phyloP scores from a whole-genome alignment of 176 grass and related monocot species.

The Aegilops tauschii region DNA sequence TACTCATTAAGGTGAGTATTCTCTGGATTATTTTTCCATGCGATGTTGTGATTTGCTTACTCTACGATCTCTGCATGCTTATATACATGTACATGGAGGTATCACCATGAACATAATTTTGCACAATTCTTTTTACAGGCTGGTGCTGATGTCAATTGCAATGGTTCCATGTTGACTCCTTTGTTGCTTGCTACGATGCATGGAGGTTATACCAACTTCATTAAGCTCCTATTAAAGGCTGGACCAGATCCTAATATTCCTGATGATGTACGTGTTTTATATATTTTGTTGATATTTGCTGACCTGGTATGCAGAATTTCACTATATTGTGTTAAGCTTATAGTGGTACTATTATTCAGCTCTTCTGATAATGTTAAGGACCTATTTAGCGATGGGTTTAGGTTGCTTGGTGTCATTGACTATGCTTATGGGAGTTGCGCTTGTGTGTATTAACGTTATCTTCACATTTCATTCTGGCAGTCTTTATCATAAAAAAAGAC shows the following conservation, averaged over 20 bases:
- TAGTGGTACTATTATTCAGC: neutral
- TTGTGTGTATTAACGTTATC: neutral
- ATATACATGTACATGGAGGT: neutral
- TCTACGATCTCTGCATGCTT: neutral
- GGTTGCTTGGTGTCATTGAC: neutral
- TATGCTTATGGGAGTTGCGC: neutral
- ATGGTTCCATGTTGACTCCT: neutral
- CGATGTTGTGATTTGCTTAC: neutral
- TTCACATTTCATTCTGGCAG: neutral
- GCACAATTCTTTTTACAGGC: slow-evolving; percentile 28
- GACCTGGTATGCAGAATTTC: neutral
- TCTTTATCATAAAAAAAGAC: too few species aligned
- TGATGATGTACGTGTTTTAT: slow-evolving; percentile 32
- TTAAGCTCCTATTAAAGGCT: slow-evolving; percentile 28
- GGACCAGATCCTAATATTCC: slow-evolving; percentile 40
- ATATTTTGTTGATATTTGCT: neutral
- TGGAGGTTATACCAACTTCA: slow-evolving; percentile 26
- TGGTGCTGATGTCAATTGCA: slow-evolving; percentile 42
- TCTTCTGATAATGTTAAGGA: neutral
- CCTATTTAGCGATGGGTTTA: neutral
- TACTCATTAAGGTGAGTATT: slow-evolving; percentile 45
- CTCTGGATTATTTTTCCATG: neutral
- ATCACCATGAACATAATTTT: neutral
- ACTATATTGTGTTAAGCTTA: neutral
- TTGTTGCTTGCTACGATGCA: neutral